These are phyloP conservation scores for Rhizoclosmatium globosum DNA, from an alignment of 192 early-diverging fungal genomes.

Conservation along the genomic window DNA sequence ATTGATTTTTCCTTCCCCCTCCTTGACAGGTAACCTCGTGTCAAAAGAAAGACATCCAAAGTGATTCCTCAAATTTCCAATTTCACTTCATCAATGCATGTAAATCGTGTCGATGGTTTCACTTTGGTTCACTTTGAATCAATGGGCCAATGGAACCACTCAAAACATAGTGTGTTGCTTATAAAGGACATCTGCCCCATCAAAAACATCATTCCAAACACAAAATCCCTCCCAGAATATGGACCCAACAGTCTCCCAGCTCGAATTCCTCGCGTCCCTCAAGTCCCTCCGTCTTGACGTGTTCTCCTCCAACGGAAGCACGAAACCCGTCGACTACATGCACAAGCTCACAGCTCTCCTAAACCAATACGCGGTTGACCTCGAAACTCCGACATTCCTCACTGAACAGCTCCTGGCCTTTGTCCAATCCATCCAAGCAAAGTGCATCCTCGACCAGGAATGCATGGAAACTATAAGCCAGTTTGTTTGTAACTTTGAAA, in stretches of 20 bases:
- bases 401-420: not conserved
- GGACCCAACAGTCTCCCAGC: not conserved
- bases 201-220: not conserved
- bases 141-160: slow-evolving; percentile 1
- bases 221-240: not conserved
- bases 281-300: not conserved
- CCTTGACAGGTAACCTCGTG: not conserved
- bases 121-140: not conserved
- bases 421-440: slow-evolving; percentile 1
- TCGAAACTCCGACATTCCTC: not conserved
- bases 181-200: not conserved
- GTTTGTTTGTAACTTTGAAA: not conserved
- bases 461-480: not conserved
- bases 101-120: no score
- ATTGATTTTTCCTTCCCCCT: not conserved
- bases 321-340: slow-evolving; percentile 6
- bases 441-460: slow-evolving; percentile 26
- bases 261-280: not conserved
- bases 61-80: not conserved
- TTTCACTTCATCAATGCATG: not conserved
- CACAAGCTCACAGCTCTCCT: not conserved
- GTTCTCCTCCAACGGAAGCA: not conserved
- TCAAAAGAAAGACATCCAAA: no score
- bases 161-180: not conserved
- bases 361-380: not conserved